Conservation (phyloP, 495 filamentous ascomycete species). For the Penicillium canariense region DNA sequence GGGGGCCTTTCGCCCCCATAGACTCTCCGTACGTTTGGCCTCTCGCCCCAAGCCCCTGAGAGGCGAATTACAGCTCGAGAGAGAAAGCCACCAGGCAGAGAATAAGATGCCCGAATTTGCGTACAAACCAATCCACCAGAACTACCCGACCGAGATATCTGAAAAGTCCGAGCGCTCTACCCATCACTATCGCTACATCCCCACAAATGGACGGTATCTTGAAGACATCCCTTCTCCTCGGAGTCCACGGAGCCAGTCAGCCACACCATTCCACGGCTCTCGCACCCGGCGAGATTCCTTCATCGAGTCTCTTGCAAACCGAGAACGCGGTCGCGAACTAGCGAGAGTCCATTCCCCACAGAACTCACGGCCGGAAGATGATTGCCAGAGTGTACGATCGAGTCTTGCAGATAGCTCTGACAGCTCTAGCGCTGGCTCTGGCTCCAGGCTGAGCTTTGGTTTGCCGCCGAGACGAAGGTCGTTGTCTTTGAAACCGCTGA, state of each 20-base stretch:
- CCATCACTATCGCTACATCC: constrained; percentile 38
- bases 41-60: constrained; percentile 24
- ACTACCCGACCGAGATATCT: constrained; percentile 34
- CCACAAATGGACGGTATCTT: constrained; percentile 26
- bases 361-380: constrained; percentile 11
- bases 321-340: constrained; percentile 6
- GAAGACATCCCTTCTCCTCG: constrained; percentile 10
- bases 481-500: constrained; percentile 33
- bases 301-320: constrained; percentile 3
- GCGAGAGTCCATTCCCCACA: background rate
- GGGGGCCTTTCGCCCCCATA: constrained; percentile 26
- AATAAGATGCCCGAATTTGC: constrained; percentile 30
- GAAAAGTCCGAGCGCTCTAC: constrained; percentile 18
- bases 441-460: constrained; percentile 4
- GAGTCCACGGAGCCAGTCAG: constrained; percentile 20
- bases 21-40: constrained; percentile 35
- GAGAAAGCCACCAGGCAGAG: constrained; percentile 6
- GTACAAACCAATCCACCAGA: constrained; percentile 35
- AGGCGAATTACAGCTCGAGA: constrained; percentile 6
- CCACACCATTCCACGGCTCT: constrained; percentile 13
- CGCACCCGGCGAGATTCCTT: constrained; percentile 12
- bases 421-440: background rate
- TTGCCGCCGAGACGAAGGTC: constrained; percentile 15
- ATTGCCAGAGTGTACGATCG: constrained; percentile 11
- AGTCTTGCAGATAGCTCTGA: constrained; percentile 5